phyloP scores from a whole-genome alignment of 139 green algal species.

The Chlamydomonas asymmetrica region DNA sequence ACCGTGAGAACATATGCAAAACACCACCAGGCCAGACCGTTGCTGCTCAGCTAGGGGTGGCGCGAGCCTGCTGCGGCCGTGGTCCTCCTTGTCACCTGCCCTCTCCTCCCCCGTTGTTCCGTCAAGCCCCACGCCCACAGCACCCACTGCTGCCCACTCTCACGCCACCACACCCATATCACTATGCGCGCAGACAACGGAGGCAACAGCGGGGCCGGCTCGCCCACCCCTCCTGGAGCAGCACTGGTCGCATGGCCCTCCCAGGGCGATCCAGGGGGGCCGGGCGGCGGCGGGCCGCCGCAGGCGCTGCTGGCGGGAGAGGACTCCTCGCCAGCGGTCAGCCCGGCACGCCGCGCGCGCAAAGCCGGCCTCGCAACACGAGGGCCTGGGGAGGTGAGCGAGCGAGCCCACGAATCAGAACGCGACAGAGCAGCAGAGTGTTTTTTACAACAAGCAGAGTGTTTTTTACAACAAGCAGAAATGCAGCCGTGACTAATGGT shows the following conservation, averaged over 20 bases:
- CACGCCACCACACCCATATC: not conserved
- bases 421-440: too few species aligned
- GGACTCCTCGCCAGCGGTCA: conserved; percentile 11
- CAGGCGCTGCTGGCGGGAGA: not conserved
- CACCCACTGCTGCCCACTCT: not conserved
- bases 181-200: not conserved
- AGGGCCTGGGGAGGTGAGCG: not conserved
- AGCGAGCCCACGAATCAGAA: too few species aligned
- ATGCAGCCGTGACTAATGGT: not conserved
- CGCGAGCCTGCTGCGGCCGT: too few species aligned
- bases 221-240: too few species aligned
- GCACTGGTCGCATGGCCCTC: not conserved
- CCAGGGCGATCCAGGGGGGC: not conserved
- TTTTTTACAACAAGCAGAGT: not conserved
- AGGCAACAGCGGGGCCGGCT: too few species aligned
- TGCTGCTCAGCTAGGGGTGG: too few species aligned
- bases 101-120: not conserved
- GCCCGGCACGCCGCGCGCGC: conserved; percentile 24
- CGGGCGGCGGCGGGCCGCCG: too few species aligned
- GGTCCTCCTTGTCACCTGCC: too few species aligned
- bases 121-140: not conserved
- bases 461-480: not conserved
- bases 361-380: conserved; percentile 31
- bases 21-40: too few species aligned
- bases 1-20: too few species aligned